Evolutionary conservation across 257 asterid species (phyloP), one percentile per base, ranked within the genome.

Genomic region (Jacaranda copaia): DNA sequence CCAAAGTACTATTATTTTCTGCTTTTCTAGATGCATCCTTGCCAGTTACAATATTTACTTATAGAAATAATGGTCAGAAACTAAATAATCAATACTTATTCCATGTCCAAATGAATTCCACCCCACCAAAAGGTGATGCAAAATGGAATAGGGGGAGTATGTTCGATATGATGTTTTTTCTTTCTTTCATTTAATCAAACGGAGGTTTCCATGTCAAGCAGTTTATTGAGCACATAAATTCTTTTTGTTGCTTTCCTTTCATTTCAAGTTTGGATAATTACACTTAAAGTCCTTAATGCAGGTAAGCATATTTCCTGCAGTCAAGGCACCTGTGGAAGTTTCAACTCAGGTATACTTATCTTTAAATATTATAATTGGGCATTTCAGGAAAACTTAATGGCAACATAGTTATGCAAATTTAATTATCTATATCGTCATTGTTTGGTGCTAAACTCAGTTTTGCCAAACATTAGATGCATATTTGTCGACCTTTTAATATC

Each of bases 281-380:
- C 68, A 16, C 16, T 45, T 46, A 57, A 57, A 74, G 56, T 62
- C 40, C 55, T 55, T 3, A 65, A 46, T 88, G 86, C 88, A 95
- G 99, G 88, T 95, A 72, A 92, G 84, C 87, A 81, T 92, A 73
- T 95, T 92, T 85, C 99, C 99, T 18, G 77, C 98, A 70, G 96
- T 91, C 36, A 92, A 89, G 85, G 99, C 98, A 58, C 92, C 96
- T 36, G 93, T 88, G 74, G 99, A 95, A 76, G 84, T 87, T 73
- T 91, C 98, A 65, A 78, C 91, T 74, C 98, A 91, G 99, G 98
- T 95, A 93, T 69, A 25, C 72, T 48, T 52, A 18, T 36, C 46
- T 46, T 66, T 35, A 36, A 40, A 38, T 58, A 62, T 64, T 79
- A 25, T 56, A 3, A 11, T 61, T 20, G 3, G 0, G 4, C 51